Conservation (phyloP, 2,329 filamentous ascomycete genomes). For the Sporothrix inflata region DNA sequence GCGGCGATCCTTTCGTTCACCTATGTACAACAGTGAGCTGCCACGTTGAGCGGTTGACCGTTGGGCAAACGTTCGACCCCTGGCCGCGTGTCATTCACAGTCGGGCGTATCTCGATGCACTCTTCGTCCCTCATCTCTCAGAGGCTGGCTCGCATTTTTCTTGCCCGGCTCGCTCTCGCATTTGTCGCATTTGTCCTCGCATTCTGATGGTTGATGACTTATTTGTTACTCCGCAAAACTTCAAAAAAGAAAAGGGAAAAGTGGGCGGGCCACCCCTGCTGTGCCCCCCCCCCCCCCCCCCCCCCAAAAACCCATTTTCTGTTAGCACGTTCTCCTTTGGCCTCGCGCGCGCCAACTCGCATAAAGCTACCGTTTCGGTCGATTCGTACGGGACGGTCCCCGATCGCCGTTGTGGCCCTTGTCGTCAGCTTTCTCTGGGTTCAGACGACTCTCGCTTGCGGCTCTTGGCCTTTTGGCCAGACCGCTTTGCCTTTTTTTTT, state of each 20-base stretch:
- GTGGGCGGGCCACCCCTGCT: neutral
- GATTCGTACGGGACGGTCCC: neutral
- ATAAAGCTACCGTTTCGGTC: conserved; percentile 17
- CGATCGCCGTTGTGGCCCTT: neutral
- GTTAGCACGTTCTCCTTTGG: neutral
- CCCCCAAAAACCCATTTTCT: neutral
- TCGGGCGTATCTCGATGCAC: neutral
- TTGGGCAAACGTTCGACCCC: neutral
- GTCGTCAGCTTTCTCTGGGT: neutral
- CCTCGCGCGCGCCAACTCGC: conserved; percentile 12
- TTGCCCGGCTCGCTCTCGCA: neutral
- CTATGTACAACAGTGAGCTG: neutral
- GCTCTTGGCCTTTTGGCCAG: neutral
- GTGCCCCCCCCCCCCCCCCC: no score
- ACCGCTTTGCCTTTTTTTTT: neutral
- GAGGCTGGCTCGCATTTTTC: neutral
- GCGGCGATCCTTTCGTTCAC: no score
- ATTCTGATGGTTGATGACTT: neutral
- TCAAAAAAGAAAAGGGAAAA: neutral
- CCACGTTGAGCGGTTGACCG: neutral
- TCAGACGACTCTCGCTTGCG: conserved; percentile 4
- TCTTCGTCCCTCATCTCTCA: neutral
- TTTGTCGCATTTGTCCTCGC: neutral
- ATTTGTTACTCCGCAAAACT: conserved; percentile 14
- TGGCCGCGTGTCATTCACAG: neutral